Evolutionary conservation across 179 eudicot species (phyloP).

Genomic region (Sideroxylon spinosum): DNA sequence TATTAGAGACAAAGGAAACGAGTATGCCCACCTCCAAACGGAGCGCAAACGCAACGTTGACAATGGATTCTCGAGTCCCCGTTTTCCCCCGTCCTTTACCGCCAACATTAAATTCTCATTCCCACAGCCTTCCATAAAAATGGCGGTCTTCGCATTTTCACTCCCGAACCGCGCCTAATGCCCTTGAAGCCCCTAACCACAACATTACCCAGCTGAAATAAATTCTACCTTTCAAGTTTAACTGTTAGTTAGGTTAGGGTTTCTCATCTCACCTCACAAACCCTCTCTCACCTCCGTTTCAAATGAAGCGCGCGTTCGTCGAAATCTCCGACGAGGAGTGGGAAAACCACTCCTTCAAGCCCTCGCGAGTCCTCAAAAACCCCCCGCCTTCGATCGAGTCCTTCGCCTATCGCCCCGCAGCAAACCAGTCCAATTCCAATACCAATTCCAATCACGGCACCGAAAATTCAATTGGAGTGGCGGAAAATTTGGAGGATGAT

Average conservation of each 20-base stretch:
- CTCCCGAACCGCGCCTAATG: not conserved
- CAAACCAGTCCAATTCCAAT: not conserved
- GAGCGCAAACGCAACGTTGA: no score
- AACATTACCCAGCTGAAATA: no score
- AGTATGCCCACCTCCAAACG: no score
- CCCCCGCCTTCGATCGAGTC: constrained; percentile 49
- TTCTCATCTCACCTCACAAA: not conserved
- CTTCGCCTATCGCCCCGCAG: constrained; percentile 40
- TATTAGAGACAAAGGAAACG: no score
- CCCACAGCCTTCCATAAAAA: not conserved
- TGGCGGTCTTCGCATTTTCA: constrained; percentile 1
- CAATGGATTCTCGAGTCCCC: no score
- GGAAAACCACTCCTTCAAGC: constrained; percentile 62
- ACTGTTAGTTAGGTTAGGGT: not conserved
- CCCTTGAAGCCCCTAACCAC: not conserved
- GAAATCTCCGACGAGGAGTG: constrained; percentile 88
- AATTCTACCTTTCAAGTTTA: no score
- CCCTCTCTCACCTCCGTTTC: no score
- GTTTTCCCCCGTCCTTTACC: no score
- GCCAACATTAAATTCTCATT: not conserved
- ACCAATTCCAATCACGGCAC: constrained; percentile 4
- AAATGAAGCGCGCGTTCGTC: constrained; percentile 53
- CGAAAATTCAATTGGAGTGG: constrained; percentile 27
- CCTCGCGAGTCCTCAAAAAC: constrained; percentile 53
- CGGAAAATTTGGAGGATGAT: constrained; percentile 56